Conservation (phyloP, 2,329 filamentous ascomycete species). For the Chaetothyriales sp. region DNA sequence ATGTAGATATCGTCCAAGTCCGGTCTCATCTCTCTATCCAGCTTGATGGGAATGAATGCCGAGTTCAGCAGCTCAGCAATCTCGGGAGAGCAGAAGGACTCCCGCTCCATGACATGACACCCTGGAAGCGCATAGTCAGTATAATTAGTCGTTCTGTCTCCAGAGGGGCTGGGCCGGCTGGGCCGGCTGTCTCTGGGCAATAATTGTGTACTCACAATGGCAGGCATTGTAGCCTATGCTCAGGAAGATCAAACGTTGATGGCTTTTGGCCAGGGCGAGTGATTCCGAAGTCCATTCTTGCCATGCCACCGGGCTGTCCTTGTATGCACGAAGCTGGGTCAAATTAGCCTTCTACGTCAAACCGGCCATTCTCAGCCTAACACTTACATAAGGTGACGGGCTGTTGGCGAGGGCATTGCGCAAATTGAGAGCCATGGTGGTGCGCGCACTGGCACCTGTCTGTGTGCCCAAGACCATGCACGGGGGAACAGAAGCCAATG, state of each 20-base stretch:
- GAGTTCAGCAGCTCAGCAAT: slow-evolving; percentile 73
- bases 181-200: not conserved
- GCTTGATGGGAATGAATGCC: slow-evolving; percentile 77
- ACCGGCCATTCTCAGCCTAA: slow-evolving; percentile 3
- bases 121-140: slow-evolving; percentile 32
- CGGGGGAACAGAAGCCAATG: not conserved
- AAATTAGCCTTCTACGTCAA: slow-evolving; percentile 5
- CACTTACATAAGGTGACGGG: slow-evolving; percentile 53
- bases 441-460: not conserved
- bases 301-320: slow-evolving; percentile 77
- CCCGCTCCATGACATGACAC: slow-evolving; percentile 81
- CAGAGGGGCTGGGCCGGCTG: too few relatives aligned
- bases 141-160: too few relatives aligned
- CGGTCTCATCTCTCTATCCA: slow-evolving; percentile 86
- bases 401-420: slow-evolving; percentile 22
- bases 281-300: slow-evolving; percentile 73
- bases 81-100: slow-evolving; percentile 74
- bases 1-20: slow-evolving; percentile 95
- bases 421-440: slow-evolving; percentile 5
- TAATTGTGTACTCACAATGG: slow-evolving; percentile 58
- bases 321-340: slow-evolving; percentile 53
- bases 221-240: slow-evolving; percentile 93
- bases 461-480: not conserved
- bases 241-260: slow-evolving; percentile 82
- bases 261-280: slow-evolving; percentile 58